phyloP scores from a whole-genome alignment of 1,284 basidiomycete species.

The Microbotryum intermedium region DNA sequence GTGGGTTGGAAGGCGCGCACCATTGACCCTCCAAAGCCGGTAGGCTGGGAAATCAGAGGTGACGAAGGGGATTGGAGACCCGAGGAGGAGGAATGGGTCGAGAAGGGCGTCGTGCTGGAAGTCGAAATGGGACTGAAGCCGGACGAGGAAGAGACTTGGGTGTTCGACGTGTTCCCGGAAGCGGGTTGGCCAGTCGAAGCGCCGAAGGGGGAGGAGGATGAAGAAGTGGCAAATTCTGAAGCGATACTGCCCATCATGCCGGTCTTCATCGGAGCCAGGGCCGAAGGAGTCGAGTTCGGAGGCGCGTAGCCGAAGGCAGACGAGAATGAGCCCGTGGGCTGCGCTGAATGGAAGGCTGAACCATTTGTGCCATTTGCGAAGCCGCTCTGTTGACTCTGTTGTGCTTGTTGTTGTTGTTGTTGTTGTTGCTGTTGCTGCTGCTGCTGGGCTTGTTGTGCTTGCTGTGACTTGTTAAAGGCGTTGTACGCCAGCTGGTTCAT shows the following conservation, averaged over 20 bases:
- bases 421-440: slow-evolving; percentile 32
- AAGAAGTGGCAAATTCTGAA: slow-evolving; percentile 36
- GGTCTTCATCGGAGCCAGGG: slow-evolving; percentile 34
- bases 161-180: slow-evolving; percentile 44
- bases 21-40: slow-evolving; percentile 59
- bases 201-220: background rate
- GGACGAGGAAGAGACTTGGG: slow-evolving; percentile 47
- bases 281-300: slow-evolving; percentile 7
- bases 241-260: slow-evolving; percentile 39
- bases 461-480: slow-evolving; percentile 35
- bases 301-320: slow-evolving; percentile 10
- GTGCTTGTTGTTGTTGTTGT: slow-evolving; percentile 39
- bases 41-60: slow-evolving; percentile 61
- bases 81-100: slow-evolving; percentile 20
- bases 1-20: slow-evolving; percentile 86
- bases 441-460: slow-evolving; percentile 32
- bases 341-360: slow-evolving; percentile 17
- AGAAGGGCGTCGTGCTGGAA: slow-evolving; percentile 33
- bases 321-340: slow-evolving; percentile 37
- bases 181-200: background rate
- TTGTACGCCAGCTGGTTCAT: slow-evolving; percentile 69
- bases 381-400: slow-evolving; percentile 39
- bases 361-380: background rate
- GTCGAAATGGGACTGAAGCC: slow-evolving; percentile 40
- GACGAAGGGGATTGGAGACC: background rate